These are phyloP conservation scores for Blastobotrys robertii DNA, from an alignment of 805 yeast genomes.

Conservation along the genomic window DNA sequence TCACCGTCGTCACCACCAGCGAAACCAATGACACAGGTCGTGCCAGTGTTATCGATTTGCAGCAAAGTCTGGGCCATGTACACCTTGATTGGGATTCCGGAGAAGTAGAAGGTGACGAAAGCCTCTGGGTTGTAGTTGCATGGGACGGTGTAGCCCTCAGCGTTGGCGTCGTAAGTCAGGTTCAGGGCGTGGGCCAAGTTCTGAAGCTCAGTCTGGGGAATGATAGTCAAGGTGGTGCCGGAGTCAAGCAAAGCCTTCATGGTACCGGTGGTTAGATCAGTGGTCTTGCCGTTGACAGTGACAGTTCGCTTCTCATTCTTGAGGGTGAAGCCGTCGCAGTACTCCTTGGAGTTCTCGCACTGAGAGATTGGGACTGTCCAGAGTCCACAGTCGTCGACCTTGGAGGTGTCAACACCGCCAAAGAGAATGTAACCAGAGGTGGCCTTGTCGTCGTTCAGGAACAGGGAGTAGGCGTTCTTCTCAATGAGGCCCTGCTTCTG, in stretches of 20 bases:
- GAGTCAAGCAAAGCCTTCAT: slow-evolving; percentile 11
- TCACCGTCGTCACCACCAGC: background rate
- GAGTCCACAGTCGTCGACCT: slow-evolving; percentile 35
- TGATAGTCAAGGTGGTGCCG: slow-evolving; percentile 15
- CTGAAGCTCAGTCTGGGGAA: slow-evolving; percentile 7
- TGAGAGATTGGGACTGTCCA: slow-evolving; percentile 14
- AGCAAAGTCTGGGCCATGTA: background rate
- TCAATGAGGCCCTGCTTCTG: slow-evolving; percentile 33
- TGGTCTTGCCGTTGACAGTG: background rate
- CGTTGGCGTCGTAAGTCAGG: background rate
- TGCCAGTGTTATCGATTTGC: slow-evolving; percentile 1
- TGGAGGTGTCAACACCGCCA: slow-evolving; percentile 29
- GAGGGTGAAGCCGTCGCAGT: slow-evolving; percentile 7
- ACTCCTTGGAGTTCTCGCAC: background rate
- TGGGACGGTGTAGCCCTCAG: slow-evolving; percentile 1
- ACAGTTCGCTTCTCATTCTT: slow-evolving; percentile 12
- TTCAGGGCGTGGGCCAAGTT: slow-evolving; percentile 5
- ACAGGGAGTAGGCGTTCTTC: slow-evolving; percentile 36
- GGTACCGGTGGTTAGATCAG: background rate
- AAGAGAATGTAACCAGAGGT: slow-evolving; percentile 31
- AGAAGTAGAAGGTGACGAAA: slow-evolving; percentile 1
- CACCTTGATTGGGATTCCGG: slow-evolving; percentile 2
- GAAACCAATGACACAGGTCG: background rate
- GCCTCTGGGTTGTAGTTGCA: slow-evolving; percentile 1
- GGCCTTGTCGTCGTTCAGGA: slow-evolving; percentile 30